A percentile compares a stretch with the other conserved stretches of the same genome.
Conservation (phyloP, 495 filamentous ascomycete species). For the Oidiodendron maius region DNA sequence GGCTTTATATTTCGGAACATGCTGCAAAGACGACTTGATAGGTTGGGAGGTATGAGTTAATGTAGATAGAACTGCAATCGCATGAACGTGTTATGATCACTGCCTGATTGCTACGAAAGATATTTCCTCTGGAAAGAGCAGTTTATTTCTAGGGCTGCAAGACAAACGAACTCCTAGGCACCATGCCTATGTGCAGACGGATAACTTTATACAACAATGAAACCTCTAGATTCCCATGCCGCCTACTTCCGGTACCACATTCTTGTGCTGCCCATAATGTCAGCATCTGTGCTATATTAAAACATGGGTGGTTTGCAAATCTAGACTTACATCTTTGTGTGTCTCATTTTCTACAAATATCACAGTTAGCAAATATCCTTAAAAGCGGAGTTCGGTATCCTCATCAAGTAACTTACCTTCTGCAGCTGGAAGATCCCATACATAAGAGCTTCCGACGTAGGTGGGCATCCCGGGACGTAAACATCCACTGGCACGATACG, state of each 20-base stretch:
- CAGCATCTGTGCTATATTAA: slow-evolving; percentile 1
- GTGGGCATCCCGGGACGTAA: slow-evolving; percentile 90
- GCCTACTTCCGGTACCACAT: slow-evolving; percentile 61
- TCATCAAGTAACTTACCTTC: background rate
- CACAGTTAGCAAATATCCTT: background rate
- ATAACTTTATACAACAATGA: slow-evolving; percentile 21
- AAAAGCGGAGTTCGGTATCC: background rate
- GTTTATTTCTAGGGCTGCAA: slow-evolving; percentile 2
- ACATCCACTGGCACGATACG: slow-evolving; percentile 88
- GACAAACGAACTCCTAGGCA: slow-evolving; percentile 18
- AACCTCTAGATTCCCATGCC: background rate
- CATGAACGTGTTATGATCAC: no score
- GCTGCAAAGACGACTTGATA: no score
- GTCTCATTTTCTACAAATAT: slow-evolving; percentile 44
- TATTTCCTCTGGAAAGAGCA: no score
- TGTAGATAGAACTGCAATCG: no score
- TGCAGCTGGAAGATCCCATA: slow-evolving; percentile 34
- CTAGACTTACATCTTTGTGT: slow-evolving; percentile 55
- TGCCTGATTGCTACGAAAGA: no score
- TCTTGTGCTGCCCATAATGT: slow-evolving; percentile 31
- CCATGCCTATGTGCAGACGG: slow-evolving; percentile 15
- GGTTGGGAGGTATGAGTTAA: no score
- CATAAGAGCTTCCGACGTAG: slow-evolving; percentile 82
- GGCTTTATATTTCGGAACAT: no score
- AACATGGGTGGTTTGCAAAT: background rate